phyloP scores from a whole-genome alignment of 2,329 filamentous ascomycete genomes.

The Chaetoscypha palmicola region DNA sequence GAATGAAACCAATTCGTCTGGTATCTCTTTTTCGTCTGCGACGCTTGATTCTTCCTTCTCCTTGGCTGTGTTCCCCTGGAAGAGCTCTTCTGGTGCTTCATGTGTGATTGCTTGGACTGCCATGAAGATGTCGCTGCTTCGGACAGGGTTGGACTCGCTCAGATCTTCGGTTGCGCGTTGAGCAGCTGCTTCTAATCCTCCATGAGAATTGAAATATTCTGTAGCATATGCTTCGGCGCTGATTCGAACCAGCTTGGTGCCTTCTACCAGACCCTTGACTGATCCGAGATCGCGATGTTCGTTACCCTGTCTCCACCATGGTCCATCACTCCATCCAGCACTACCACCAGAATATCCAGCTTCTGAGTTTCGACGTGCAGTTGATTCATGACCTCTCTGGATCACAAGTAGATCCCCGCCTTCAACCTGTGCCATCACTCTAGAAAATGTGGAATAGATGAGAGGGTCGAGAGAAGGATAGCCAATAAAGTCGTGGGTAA shows the following conservation, averaged over 20 bases:
- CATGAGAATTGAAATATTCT: conserved; percentile 74
- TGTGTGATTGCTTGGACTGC: conserved; percentile 82
- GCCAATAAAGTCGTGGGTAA: conserved; percentile 88
- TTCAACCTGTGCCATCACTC: conserved; percentile 98
- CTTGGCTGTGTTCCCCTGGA: conserved; percentile 49
- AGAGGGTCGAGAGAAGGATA: conserved; percentile 93
- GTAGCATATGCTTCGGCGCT: conserved; percentile 80
- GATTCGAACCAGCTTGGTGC: conserved; percentile 83
- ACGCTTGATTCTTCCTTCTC: conserved; percentile 49
- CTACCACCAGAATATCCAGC: conserved; percentile 48
- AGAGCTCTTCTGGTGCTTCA: conserved; percentile 58
- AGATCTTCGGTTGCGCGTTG: conserved; percentile 71
- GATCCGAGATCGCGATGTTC: conserved; percentile 68
- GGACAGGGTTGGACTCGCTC: conserved; percentile 79
- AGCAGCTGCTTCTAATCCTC: conserved; percentile 74
- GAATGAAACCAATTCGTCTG: conserved; percentile 61
- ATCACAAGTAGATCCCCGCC: conserved; percentile 91
- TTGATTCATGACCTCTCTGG: conserved; percentile 83
- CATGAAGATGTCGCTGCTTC: conserved; percentile 91
- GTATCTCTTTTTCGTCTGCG: conserved; percentile 41
- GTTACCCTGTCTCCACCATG: conserved; percentile 81
- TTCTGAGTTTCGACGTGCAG: conserved; percentile 58
- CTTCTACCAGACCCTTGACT: conserved; percentile 75
- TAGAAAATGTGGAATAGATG: conserved; percentile 83
- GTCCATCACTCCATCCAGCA: conserved; percentile 82